phyloP scores from a whole-genome alignment of 2,329 filamentous ascomycete species.

The Colletotrichum godetiae region DNA sequence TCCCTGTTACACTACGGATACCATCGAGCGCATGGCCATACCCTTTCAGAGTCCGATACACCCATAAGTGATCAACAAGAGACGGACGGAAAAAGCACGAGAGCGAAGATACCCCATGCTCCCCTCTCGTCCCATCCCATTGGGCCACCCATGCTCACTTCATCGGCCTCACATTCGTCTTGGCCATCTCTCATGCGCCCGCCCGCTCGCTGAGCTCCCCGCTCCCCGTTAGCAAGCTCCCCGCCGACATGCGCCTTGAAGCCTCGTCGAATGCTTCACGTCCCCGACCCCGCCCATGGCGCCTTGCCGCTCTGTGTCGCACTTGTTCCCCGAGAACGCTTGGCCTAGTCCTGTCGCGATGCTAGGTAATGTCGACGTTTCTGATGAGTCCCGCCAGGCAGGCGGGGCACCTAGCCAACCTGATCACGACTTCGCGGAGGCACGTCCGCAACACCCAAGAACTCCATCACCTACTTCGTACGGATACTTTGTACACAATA shows the following conservation, averaged over 20 bases:
- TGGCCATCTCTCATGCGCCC: conserved; percentile 20
- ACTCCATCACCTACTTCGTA: neutral
- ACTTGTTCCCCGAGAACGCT: conserved; percentile 21
- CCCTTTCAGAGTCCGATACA: neutral
- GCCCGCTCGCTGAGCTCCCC: conserved; percentile 22
- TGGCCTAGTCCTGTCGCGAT: conserved; percentile 20
- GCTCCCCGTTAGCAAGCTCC: conserved; percentile 10
- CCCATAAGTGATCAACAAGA: conserved; percentile 5
- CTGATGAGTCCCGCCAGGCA: conserved; percentile 18
- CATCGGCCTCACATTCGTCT: conserved; percentile 8
- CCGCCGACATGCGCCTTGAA: conserved; percentile 3
- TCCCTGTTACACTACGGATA: no score
- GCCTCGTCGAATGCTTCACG: neutral
- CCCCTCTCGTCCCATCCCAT: neutral
- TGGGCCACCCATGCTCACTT: conserved; percentile 2
- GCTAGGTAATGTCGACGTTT: conserved; percentile 11
- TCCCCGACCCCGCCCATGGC: conserved; percentile 11
- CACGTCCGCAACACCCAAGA: neutral
- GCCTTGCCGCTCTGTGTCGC: conserved; percentile 10
- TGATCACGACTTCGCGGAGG: conserved; percentile 9
- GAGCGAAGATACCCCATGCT: conserved; percentile 2
- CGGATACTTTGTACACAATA: neutral
- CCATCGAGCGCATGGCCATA: neutral
- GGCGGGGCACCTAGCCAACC: conserved; percentile 6
- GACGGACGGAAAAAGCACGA: conserved; percentile 4